Evolutionary conservation across 768 basidiomycete species (phyloP).

Genomic region (Podaxis carcinomalis): DNA sequence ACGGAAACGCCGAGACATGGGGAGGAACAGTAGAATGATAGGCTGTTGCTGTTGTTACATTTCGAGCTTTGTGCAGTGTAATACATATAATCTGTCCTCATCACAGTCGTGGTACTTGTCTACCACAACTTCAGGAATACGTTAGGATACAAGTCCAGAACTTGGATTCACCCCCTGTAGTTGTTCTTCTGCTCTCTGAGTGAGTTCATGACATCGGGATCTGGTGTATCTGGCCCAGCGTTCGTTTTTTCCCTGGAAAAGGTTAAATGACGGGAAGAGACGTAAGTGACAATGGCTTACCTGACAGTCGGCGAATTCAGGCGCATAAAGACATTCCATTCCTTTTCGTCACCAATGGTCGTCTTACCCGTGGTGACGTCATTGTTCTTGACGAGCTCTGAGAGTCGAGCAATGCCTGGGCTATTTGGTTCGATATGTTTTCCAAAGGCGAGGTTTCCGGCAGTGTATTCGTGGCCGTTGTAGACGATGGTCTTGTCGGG

Average conservation of each 20-base stretch:
- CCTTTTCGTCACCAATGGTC: constrained; percentile 90
- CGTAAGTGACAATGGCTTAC: constrained; percentile 35
- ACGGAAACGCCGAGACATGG: not conserved
- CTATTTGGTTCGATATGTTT: constrained; percentile 58
- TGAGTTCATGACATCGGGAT: constrained; percentile 64
- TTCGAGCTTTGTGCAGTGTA: not conserved
- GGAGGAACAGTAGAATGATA: not conserved
- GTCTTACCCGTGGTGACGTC: constrained; percentile 72
- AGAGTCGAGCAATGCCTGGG: constrained; percentile 53
- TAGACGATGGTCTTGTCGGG: constrained; percentile 80
- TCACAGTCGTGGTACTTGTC: constrained; percentile 2
- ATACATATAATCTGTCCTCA: not conserved
- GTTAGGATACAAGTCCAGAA: not conserved
- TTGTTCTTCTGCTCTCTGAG: constrained; percentile 84
- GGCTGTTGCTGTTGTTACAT: not conserved
- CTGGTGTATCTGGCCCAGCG: constrained; percentile 34
- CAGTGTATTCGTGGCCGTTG: constrained; percentile 92
- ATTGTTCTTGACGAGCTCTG: constrained; percentile 53
- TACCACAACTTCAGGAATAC: not conserved
- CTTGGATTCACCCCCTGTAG: constrained; percentile 52
- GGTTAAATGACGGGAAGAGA: not conserved
- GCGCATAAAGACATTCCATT: constrained; percentile 96
- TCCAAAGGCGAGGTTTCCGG: constrained; percentile 68
- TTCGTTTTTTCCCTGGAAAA: constrained; percentile 45
- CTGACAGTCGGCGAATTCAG: constrained; percentile 55